phyloP scores from a whole-genome alignment of 495 filamentous ascomycete genomes.

The Daldinia decipiens region DNA sequence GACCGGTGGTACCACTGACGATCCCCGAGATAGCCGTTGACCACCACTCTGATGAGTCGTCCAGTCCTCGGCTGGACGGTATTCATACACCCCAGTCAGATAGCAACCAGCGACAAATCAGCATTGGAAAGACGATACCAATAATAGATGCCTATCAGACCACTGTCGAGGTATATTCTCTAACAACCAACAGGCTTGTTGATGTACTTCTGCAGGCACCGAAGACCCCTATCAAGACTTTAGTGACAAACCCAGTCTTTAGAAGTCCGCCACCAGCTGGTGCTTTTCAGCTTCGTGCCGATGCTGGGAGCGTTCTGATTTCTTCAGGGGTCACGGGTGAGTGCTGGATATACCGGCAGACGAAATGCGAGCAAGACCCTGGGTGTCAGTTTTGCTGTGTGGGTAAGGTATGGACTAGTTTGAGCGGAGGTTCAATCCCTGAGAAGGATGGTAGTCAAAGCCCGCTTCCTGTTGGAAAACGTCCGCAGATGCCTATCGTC shows the following conservation, averaged over 20 bases:
- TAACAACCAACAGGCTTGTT: constrained; percentile 73
- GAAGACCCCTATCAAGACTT: constrained; percentile 57
- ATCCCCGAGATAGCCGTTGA: constrained; percentile 49
- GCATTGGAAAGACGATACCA: constrained; percentile 42
- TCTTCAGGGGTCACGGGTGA: constrained; percentile 86
- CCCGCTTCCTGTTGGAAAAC: constrained; percentile 51
- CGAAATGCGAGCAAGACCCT: constrained; percentile 44
- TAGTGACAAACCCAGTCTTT: constrained; percentile 65
- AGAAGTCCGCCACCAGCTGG: constrained; percentile 72
- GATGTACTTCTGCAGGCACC: constrained; percentile 72
- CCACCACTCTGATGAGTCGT: constrained; percentile 52
- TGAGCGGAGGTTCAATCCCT: constrained; percentile 66
- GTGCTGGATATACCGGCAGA: constrained; percentile 76
- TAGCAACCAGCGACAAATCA: constrained; percentile 38
- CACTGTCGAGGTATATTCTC: constrained; percentile 83
- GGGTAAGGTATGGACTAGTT: constrained; percentile 86
- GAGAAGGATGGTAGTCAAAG: constrained; percentile 56
- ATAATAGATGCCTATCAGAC: constrained; percentile 76
- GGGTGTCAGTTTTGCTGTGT: constrained; percentile 68
- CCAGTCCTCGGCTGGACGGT: constrained; percentile 52
- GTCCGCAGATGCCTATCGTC: constrained; percentile 71
- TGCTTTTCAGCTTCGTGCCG: constrained; percentile 73
- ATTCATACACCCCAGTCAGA: constrained; percentile 48
- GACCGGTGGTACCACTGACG: constrained; percentile 62
- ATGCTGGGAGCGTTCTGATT: constrained; percentile 73